Conservation (phyloP, 352 stramenopile species). For the Pythium scleroteichum region DNA sequence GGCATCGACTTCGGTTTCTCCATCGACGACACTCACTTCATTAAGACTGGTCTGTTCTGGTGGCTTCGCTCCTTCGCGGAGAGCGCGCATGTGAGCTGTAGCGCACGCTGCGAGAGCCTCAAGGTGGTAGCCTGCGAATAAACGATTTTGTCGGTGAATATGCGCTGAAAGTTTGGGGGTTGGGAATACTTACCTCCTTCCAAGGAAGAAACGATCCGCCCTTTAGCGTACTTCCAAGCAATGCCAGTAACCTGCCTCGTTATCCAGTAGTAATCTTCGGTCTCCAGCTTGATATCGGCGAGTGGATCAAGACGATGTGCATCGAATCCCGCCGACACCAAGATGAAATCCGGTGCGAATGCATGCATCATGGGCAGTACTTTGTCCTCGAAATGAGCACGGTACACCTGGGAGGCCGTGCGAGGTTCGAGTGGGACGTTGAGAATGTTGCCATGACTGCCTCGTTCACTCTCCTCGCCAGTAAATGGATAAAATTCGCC, state of each 20-base stretch:
- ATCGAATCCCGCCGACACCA: slow-evolving; percentile 96
- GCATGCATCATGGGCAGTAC: slow-evolving; percentile 86
- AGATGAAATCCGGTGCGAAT: slow-evolving; percentile 93
- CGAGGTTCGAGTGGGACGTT: slow-evolving; percentile 42
- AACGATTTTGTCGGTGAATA: too few relatives aligned
- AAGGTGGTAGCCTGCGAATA: slow-evolving; percentile 37
- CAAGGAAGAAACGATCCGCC: slow-evolving; percentile 58
- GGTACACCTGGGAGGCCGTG: slow-evolving; percentile 62
- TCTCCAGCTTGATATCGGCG: slow-evolving; percentile 75
- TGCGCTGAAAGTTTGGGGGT: too few relatives aligned
- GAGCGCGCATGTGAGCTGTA: slow-evolving; percentile 34
- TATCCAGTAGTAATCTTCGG: slow-evolving; percentile 45
- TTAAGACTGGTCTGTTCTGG: slow-evolving; percentile 10
- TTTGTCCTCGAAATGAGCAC: slow-evolving; percentile 53
- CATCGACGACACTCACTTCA: background rate
- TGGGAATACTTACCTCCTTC: slow-evolving; percentile 43
- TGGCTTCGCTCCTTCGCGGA: slow-evolving; percentile 31
- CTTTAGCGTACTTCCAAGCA: slow-evolving; percentile 42
- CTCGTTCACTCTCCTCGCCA: slow-evolving; percentile 46
- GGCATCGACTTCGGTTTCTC: background rate
- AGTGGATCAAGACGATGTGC: slow-evolving; percentile 92
- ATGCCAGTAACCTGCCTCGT: slow-evolving; percentile 46
- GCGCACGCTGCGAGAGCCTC: slow-evolving; percentile 36
- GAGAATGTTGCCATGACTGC: slow-evolving; percentile 71
- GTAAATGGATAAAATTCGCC: slow-evolving; percentile 74